Conservation (phyloP, 306 rosid genomes). For the Phaseolus lunatus region DNA sequence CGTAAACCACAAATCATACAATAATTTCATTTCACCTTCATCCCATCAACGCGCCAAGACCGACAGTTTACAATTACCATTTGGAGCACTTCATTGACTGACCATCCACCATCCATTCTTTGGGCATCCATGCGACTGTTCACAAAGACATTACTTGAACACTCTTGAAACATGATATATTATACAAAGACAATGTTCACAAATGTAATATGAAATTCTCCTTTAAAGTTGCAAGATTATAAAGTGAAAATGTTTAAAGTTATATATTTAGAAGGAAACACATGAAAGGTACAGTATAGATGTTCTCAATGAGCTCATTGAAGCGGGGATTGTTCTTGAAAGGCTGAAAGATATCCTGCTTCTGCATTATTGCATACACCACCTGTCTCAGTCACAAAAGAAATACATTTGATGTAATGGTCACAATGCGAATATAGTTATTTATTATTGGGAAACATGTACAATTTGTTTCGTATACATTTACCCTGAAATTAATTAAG, state of each 20-base stretch:
- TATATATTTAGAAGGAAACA: background rate
- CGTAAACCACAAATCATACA: slow-evolving; percentile 5
- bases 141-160: slow-evolving; percentile 53
- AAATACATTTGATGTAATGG: background rate
- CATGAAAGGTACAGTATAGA: slow-evolving; percentile 62
- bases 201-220: background rate
- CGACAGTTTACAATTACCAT: slow-evolving; percentile 73
- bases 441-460: background rate
- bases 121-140: slow-evolving; percentile 83
- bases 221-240: slow-evolving; percentile 15
- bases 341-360: slow-evolving; percentile 83
- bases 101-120: slow-evolving; percentile 71
- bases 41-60: slow-evolving; percentile 85
- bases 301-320: slow-evolving; percentile 79
- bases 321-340: slow-evolving; percentile 80
- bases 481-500: slow-evolving; percentile 19
- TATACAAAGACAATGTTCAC: background rate
- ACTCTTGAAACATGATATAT: slow-evolving; percentile 9
- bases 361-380: slow-evolving; percentile 79
- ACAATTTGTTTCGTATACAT: background rate
- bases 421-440: background rate
- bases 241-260: background rate
- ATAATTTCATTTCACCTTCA: slow-evolving; percentile 63
- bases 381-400: slow-evolving; percentile 56
- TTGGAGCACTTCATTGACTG: slow-evolving; percentile 77